Evolutionary conservation across 1,139 yeast genomes (phyloP).

Genomic region (Wickerhamomyces sp.): DNA sequence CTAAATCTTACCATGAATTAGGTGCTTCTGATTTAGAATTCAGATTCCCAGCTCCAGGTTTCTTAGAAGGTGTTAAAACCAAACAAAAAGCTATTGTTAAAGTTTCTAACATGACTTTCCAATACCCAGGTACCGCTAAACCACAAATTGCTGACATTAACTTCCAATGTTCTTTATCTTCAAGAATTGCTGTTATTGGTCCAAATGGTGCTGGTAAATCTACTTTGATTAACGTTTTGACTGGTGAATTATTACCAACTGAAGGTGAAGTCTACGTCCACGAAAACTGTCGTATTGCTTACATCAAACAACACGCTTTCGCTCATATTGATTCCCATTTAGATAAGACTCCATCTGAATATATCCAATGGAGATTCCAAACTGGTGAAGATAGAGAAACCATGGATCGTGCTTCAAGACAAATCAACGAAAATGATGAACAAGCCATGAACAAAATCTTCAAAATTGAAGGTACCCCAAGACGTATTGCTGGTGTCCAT

Average conservation of each 20-base stretch:
- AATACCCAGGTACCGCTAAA: constrained; percentile 96
- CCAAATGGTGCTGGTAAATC: constrained; percentile 99
- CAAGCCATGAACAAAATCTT: constrained; percentile 98
- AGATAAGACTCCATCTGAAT: constrained; percentile 99
- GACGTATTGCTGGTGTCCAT: constrained; percentile 94
- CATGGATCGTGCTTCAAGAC: constrained; percentile 99
- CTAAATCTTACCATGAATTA: constrained; percentile 96
- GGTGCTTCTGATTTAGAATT: constrained; percentile 97
- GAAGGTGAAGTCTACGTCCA: constrained; percentile 98
- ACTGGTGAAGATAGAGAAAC: constrained; percentile 99
- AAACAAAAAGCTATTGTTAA: constrained; percentile 99
- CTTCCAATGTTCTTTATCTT: constrained; percentile 98
- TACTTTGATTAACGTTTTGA: constrained; percentile 94
- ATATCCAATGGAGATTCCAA: constrained; percentile 99
- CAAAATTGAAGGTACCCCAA: constrained; percentile 97
- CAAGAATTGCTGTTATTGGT: constrained; percentile 99
- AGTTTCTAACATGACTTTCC: constrained; percentile 95
- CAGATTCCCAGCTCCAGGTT: constrained; percentile 99
- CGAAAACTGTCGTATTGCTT: constrained; percentile 99
- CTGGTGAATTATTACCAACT: constrained; percentile 99
- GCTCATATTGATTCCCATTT: constrained; percentile 98
- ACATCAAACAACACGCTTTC: constrained; percentile 99
- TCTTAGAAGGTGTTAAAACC: constrained; percentile 99
- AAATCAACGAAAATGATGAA: constrained; percentile 95
- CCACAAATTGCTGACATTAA: constrained; percentile 88